Conservation (phyloP, 2,329 filamentous ascomycete species). For the Penicillium brasilianum region DNA sequence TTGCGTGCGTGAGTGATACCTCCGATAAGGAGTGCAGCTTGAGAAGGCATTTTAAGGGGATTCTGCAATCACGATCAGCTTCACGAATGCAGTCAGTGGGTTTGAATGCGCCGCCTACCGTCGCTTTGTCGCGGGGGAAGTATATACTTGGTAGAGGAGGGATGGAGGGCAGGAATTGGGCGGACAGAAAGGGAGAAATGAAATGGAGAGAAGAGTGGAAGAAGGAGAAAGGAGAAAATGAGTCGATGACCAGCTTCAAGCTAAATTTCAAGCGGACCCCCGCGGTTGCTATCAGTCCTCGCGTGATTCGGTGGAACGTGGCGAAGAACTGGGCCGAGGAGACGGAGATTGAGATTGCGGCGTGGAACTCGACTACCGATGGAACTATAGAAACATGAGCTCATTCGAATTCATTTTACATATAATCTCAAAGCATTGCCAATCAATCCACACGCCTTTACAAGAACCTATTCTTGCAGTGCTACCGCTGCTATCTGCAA, state of each 20-base stretch:
- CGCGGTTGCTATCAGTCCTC: slow-evolving; percentile 9
- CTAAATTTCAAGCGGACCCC: slow-evolving; percentile 16
- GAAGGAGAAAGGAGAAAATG: slow-evolving; percentile 9
- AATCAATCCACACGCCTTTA: background rate
- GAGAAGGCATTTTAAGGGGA: slow-evolving; percentile 40
- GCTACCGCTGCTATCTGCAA: too few relatives aligned
- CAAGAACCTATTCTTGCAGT: background rate
- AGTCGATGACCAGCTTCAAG: background rate
- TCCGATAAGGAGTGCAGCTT: slow-evolving; percentile 52
- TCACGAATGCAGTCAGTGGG: slow-evolving; percentile 11
- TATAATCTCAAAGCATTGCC: background rate
- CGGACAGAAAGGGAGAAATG: background rate
- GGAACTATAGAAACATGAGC: background rate
- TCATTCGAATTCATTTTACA: background rate
- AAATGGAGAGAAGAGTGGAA: background rate
- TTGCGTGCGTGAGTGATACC: slow-evolving; percentile 49
- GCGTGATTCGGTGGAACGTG: slow-evolving; percentile 4
- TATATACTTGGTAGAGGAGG: background rate
- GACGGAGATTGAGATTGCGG: background rate
- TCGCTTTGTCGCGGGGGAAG: background rate
- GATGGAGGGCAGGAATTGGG: background rate
- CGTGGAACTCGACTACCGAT: slow-evolving; percentile 1
- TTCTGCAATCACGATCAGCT: slow-evolving; percentile 22
- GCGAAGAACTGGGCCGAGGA: background rate
- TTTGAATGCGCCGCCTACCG: background rate